Evolutionary conservation across 805 yeast species (phyloP).

Genomic region (Scheffersomyces stipitis): DNA sequence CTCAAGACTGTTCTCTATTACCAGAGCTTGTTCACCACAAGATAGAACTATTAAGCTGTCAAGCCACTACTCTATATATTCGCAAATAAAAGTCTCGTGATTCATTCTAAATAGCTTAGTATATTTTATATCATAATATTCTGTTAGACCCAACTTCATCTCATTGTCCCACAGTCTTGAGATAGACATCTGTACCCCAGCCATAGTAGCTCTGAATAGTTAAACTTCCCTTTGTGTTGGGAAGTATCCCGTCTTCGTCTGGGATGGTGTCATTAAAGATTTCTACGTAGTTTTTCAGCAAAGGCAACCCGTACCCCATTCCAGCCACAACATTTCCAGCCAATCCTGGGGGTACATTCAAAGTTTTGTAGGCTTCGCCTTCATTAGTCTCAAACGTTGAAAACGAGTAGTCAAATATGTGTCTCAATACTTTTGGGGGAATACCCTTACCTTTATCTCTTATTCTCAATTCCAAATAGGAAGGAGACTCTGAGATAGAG

Average conservation of each 20-base stretch:
- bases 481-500: slow-evolving; percentile 30
- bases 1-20: too few species aligned
- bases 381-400: slow-evolving; percentile 68
- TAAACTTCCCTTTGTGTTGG: slow-evolving; percentile 37
- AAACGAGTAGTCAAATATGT: slow-evolving; percentile 83
- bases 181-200: slow-evolving; percentile 47
- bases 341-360: slow-evolving; percentile 70
- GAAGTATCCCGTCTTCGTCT: slow-evolving; percentile 9
- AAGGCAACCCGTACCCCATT: slow-evolving; percentile 93
- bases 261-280: slow-evolving; percentile 36
- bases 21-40: too few species aligned
- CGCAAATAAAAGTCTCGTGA: too few species aligned
- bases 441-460: slow-evolving; percentile 93
- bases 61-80: too few species aligned
- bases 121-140: too few species aligned
- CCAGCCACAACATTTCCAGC: slow-evolving; percentile 81
- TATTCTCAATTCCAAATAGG: slow-evolving; percentile 67
- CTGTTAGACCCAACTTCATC: too few species aligned
- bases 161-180: slow-evolving; percentile 36
- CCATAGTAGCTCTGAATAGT: slow-evolving; percentile 42
- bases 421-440: slow-evolving; percentile 58
- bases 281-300: slow-evolving; percentile 54
- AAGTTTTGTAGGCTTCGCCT: slow-evolving; percentile 58
- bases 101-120: too few species aligned
- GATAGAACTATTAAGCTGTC: too few species aligned